Conservation (phyloP, 192 early-diverging fungal genomes). For the Chytriomyces hyalinus region DNA sequence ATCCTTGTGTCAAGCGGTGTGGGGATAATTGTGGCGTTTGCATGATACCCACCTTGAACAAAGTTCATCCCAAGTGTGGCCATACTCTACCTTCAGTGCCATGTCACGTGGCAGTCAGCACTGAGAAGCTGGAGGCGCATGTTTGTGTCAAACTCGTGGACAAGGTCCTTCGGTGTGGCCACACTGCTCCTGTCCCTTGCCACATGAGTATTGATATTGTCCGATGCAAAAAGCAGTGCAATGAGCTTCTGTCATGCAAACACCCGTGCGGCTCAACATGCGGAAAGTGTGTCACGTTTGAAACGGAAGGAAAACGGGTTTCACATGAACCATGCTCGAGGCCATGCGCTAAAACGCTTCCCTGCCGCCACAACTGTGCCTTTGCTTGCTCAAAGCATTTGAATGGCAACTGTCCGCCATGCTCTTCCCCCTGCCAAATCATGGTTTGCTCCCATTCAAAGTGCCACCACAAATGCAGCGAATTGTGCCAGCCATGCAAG, state of each 20-base stretch:
- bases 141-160: conserved; percentile 8
- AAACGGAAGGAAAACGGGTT: neutral
- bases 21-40: conserved; percentile 55
- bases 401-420: conserved; percentile 47
- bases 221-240: conserved; percentile 37
- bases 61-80: conserved; percentile 38
- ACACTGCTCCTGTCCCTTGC: conserved; percentile 45
- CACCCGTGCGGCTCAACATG: conserved; percentile 51
- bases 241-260: conserved; percentile 42
- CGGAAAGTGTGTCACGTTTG: conserved; percentile 46
- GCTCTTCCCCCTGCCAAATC: conserved; percentile 43
- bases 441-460: conserved; percentile 46
- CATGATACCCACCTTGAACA: neutral
- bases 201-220: neutral
- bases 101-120: conserved; percentile 18
- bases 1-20: conserved; percentile 54
- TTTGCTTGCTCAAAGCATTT: conserved; percentile 16
- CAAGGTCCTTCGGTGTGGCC: conserved; percentile 51
- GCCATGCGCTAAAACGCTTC: conserved; percentile 40
- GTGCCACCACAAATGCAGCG: conserved; percentile 47
- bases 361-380: conserved; percentile 48
- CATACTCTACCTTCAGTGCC: conserved; percentile 18
- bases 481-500: conserved; percentile 52
- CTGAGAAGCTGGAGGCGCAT: neutral
- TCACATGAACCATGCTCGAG: conserved; percentile 11